Evolutionary conservation across 495 filamentous ascomycete species (phyloP), one percentile per base, ranked within the genome.

Genomic region (Hypoxylon crocopeplum): DNA sequence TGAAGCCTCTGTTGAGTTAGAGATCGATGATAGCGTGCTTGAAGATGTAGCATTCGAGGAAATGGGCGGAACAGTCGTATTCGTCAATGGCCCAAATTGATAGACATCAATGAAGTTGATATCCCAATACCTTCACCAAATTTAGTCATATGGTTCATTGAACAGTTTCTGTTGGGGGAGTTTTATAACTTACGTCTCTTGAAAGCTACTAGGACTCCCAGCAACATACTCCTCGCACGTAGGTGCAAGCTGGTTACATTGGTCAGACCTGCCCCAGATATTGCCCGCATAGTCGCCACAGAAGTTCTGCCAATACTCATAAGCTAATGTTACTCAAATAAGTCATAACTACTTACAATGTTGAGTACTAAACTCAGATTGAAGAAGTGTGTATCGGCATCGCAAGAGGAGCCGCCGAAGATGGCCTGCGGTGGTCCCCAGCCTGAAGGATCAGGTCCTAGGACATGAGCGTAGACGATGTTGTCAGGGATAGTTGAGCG

Each of bases 271-370:
- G 4, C 46, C 50, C 84, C 83, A 87, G 21, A 84, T 80, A 25
- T 81, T 77, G 32, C 90, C 92, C 16, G 92, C 92, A 85, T 90
- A 97, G 56, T 91, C 87, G 37, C 93, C 93, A 72, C 93, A 97
- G 75, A 97, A 95, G 6, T 70, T 70, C 68, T 70, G n/a, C 13
- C 1, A 25, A 7, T 8, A 8, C 12, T 24, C 52, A 21, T 64
- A 16, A 67, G 47, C 33, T 8, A 2, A 36, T 17, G 20, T n/a
- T 2, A 2, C 8, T 3, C 0, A 24, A 8, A 21, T 7, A 7
- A 19, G 12, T 17, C 1, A 1, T 5, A 21, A 3, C 20, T 5
- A 40, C 67, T 42, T 36, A 70, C 68, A 34, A 52, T 71, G 25
- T 62, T 67, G 21, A 71, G 47, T 6, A 62, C 68, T 5, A 71